Conservation (phyloP, 2,329 filamentous ascomycete species). For the Gremmenia infestans region DNA sequence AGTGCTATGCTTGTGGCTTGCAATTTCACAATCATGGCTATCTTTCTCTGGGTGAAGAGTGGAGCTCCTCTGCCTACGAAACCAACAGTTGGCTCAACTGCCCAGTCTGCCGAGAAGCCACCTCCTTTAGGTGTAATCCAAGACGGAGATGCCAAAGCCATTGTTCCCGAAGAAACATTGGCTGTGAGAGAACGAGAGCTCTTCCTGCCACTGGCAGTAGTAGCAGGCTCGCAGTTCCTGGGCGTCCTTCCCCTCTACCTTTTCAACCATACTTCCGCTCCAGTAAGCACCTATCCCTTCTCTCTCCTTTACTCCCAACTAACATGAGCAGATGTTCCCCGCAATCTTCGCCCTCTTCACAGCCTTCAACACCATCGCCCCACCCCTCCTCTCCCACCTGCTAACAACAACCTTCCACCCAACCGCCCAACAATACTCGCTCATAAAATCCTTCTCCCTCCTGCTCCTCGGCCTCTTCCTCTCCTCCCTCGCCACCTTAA, state of each 20-base stretch:
- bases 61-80: conserved; percentile 41
- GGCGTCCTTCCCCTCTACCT: conserved; percentile 77
- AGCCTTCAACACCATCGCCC: conserved; percentile 49
- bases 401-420: conserved; percentile 49
- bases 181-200: conserved; percentile 46
- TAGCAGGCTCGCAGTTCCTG: conserved; percentile 68
- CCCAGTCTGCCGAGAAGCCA: conserved; percentile 32
- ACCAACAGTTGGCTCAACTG: conserved; percentile 11
- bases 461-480: conserved; percentile 87
- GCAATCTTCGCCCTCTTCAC: conserved; percentile 55
- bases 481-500: conserved; percentile 87
- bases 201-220: conserved; percentile 67
- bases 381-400: conserved; percentile 50
- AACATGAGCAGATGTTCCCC: conserved; percentile 47
- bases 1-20: conserved; percentile 95
- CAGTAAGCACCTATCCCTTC: conserved; percentile 40
- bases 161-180: conserved; percentile 19
- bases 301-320: neutral
- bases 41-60: conserved; percentile 88
- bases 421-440: conserved; percentile 64
- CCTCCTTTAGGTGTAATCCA: conserved; percentile 22
- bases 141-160: conserved; percentile 18
- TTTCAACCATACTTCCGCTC: conserved; percentile 70
- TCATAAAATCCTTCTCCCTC: conserved; percentile 89
- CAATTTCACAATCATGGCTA: conserved; percentile 93